phyloP scores from a whole-genome alignment of 257 asterid species.

The Nicotiana knightiana region DNA sequence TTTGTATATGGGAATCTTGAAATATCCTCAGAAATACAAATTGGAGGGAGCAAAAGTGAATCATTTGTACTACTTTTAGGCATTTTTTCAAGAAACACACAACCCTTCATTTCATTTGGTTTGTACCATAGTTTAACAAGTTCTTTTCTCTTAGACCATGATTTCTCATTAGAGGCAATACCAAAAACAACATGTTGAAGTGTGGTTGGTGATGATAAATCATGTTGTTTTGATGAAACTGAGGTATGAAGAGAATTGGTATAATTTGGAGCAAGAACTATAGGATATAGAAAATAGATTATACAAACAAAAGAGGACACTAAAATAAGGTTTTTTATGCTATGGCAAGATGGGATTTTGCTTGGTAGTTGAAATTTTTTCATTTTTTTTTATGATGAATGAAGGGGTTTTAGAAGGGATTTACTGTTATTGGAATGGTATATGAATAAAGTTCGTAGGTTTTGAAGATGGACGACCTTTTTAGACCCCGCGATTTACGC shows the following conservation, averaged over 20 bases:
- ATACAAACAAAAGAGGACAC: conserved; percentile 22
- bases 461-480: neutral
- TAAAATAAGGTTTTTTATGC: conserved; percentile 24
- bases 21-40: neutral
- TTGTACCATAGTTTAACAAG: conserved; percentile 70
- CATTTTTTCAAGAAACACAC: conserved; percentile 53
- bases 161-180: conserved; percentile 48
- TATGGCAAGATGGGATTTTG: conserved; percentile 1
- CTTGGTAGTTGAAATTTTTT: conserved; percentile 17
- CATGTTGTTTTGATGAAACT: conserved; percentile 14
- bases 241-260: conserved; percentile 15
- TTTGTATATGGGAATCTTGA: conserved; percentile 10
- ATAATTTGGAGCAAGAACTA: conserved; percentile 16
- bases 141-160: conserved; percentile 52
- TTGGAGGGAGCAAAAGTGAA: neutral
- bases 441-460: neutral
- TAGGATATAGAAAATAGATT: conserved; percentile 25
- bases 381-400: conserved; percentile 20
- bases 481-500: conserved; percentile 1
- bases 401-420: neutral
- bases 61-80: neutral
- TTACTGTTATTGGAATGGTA: neutral
- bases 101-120: conserved; percentile 58
- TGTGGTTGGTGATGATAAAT: conserved; percentile 26
- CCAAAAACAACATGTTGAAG: conserved; percentile 71